Conservation (phyloP, 2,329 filamentous ascomycete species). For the Fusarium circinatum region DNA sequence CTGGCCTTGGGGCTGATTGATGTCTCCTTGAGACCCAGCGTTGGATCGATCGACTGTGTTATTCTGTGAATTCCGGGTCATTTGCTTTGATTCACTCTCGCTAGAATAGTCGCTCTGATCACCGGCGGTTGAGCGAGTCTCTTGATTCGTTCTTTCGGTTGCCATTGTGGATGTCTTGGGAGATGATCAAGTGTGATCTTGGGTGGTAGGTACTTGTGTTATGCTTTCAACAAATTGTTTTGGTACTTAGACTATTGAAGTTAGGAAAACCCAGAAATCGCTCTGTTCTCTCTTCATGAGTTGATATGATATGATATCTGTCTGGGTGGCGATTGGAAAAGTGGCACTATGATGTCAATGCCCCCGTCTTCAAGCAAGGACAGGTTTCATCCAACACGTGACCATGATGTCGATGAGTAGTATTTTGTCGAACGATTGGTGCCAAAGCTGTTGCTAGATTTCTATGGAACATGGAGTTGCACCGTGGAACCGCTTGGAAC, state of each 20-base stretch:
- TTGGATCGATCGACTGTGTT: neutral
- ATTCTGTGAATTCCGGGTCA: neutral
- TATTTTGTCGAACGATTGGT: neutral
- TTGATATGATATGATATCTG: neutral
- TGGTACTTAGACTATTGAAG: neutral
- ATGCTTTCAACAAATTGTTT: accelerated
- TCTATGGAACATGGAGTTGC: neutral
- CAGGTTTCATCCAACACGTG: neutral
- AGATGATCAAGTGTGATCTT: accelerated
- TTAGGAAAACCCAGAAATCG: accelerated
- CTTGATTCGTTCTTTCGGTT: neutral
- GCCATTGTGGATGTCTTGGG: neutral
- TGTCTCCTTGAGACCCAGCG: neutral
- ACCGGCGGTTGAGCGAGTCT: neutral
- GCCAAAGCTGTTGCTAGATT: neutral
- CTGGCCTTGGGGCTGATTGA: neutral
- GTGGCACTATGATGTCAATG: slow-evolving; percentile 3
- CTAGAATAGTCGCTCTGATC: neutral
- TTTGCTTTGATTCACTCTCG: neutral
- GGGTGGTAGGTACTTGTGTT: accelerated
- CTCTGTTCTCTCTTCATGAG: neutral
- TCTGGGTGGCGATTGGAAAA: neutral
- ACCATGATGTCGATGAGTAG: neutral
- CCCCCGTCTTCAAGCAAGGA: neutral
- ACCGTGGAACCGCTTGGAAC: neutral